Conservation (phyloP, 768 basidiomycete genomes). For the Rhizopogon vesiculosus region DNA sequence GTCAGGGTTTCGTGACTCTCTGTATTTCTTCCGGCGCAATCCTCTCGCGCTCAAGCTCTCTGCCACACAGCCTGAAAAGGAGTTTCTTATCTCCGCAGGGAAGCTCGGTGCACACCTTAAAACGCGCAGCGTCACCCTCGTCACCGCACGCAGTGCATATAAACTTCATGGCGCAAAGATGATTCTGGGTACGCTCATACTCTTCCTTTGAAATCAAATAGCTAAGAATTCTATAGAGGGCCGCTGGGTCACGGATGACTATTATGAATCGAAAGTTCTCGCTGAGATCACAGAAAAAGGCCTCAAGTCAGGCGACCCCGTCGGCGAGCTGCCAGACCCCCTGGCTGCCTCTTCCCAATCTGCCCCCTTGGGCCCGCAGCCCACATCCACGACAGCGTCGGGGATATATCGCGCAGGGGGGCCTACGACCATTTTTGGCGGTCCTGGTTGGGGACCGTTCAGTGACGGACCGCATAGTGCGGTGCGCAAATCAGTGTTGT, state of each 20-base stretch:
- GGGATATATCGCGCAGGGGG: constrained; percentile 87
- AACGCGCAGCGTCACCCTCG: constrained; percentile 89
- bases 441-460: constrained; percentile 79
- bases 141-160: constrained; percentile 89
- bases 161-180: constrained; percentile 93
- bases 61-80: constrained; percentile 87
- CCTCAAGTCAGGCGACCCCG: constrained; percentile 74
- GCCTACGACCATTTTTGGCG: constrained; percentile 89
- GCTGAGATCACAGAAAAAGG: constrained; percentile 79
- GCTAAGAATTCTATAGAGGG: constrained; percentile 55
- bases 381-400: constrained; percentile 26
- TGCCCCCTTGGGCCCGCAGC: constrained; percentile 31
- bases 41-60: constrained; percentile 86
- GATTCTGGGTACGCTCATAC: constrained; percentile 60
- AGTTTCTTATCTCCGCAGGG: constrained; percentile 83
- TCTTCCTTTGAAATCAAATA: neutral
- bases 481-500: constrained; percentile 74
- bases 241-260: constrained; percentile 91
- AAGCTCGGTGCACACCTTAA: constrained; percentile 86
- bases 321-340: constrained; percentile 79
- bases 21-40: constrained; percentile 97
- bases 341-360: constrained; percentile 44
- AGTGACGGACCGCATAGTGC: constrained; percentile 84
- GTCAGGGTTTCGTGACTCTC: constrained; percentile 92
- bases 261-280: constrained; percentile 83